Conservation (phyloP, 176 grass and related monocot species). For the Canna indica region DNA sequence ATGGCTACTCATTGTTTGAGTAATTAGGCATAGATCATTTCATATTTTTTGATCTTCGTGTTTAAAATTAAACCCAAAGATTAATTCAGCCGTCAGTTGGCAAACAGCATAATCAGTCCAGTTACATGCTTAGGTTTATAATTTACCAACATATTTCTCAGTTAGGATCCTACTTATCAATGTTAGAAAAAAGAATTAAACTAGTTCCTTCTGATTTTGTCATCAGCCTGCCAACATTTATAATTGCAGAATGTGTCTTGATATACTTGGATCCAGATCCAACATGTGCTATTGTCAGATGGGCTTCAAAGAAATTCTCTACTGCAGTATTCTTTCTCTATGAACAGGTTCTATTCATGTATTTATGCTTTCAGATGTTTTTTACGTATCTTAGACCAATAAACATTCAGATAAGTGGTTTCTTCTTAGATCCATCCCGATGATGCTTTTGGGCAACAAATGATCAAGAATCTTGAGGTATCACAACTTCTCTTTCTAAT, state of each 20-base stretch:
- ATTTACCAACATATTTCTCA: not conserved
- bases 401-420: conserved; percentile 17
- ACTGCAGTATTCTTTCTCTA: conserved; percentile 87
- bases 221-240: conserved; percentile 97
- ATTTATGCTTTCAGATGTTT: conserved; percentile 6
- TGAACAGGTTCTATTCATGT: conserved; percentile 52
- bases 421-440: conserved; percentile 78
- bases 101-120: not conserved
- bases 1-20: not conserved
- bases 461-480: conserved; percentile 98
- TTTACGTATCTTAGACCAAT: conserved; percentile 9
- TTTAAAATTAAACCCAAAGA: conserved; percentile 10
- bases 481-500: not conserved
- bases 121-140: not conserved
- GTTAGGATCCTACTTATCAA: not conserved
- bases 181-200: conserved; percentile 17
- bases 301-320: conserved; percentile 74
- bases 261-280: conserved; percentile 88
- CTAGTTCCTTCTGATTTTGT: conserved; percentile 40
- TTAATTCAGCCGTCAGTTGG: not conserved
- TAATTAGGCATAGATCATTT: not conserved
- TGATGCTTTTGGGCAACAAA: conserved; percentile 98
- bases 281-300: conserved; percentile 58
- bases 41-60: conserved; percentile 35
- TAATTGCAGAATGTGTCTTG: conserved; percentile 99